Evolutionary conservation across 164 flowering plant species (phyloP).

Genomic region (Dillenia suffruticosa): DNA sequence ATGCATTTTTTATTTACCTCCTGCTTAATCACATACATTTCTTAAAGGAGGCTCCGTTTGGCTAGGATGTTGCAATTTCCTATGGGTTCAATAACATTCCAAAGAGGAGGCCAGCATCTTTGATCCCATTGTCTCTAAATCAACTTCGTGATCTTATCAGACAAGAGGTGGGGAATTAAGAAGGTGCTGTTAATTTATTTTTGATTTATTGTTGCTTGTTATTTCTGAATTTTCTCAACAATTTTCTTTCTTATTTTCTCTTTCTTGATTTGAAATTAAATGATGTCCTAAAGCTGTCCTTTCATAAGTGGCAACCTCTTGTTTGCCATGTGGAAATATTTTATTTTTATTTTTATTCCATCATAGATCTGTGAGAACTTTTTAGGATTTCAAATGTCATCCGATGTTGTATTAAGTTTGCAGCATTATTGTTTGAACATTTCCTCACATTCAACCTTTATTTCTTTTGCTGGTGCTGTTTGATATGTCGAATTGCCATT

Average conservation of each 20-base stretch:
- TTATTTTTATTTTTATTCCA: background rate
- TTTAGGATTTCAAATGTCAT: too few species aligned
- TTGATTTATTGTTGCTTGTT: background rate
- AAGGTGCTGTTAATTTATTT: background rate
- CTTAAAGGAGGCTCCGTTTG: constrained; percentile 3
- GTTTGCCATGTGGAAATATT: too few species aligned
- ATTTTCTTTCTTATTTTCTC: background rate
- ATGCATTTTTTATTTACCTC: background rate
- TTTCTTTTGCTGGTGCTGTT: too few species aligned
- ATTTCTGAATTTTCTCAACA: background rate
- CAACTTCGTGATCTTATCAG: constrained; percentile 72
- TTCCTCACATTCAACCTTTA: too few species aligned
- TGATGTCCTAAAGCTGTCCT: too few species aligned
- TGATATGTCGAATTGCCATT: too few species aligned
- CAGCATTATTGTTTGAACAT: too few species aligned
- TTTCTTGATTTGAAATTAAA: background rate
- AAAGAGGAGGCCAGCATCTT: constrained; percentile 51
- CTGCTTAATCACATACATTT: background rate
- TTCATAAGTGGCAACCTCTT: too few species aligned
- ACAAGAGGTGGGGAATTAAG: constrained; percentile 54
- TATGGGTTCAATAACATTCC: constrained; percentile 77
- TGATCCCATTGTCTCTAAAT: constrained; percentile 61
- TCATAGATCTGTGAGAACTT: background rate
- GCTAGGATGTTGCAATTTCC: constrained; percentile 83
- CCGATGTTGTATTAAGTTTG: too few species aligned